Evolutionary conservation across 2,329 filamentous ascomycete genomes (phyloP).

Genomic region (Plectosphaerella plurivora): DNA sequence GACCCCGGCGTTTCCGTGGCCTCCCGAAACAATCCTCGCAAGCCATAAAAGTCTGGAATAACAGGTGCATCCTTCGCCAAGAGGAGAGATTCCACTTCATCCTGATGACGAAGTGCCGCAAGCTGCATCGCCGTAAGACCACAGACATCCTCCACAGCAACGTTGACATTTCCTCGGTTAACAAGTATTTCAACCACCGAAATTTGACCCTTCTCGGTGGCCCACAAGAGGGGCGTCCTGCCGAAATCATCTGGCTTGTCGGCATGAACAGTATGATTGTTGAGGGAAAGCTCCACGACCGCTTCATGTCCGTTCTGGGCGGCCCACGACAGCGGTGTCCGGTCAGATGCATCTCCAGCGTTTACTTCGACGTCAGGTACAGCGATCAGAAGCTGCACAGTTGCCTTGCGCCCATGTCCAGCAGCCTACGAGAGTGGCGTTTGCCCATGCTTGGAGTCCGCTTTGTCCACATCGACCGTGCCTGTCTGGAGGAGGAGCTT

Average conservation of each 20-base stretch:
- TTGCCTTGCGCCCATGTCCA: conserved; percentile 2
- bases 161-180: neutral
- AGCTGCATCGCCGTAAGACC: neutral
- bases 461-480: neutral
- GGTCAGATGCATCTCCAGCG: conserved; percentile 4
- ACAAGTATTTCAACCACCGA: neutral
- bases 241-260: neutral
- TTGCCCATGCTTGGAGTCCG: conserved; percentile 1
- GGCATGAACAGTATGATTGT: neutral
- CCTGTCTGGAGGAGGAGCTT: neutral
- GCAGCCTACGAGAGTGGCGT: conserved; percentile 12
- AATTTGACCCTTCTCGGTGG: neutral
- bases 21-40: no score
- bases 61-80: no score
- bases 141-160: neutral
- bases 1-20: no score
- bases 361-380: conserved; percentile 9
- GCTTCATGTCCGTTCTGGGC: conserved; percentile 8
- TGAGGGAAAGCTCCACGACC: conserved; percentile 6
- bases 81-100: no score
- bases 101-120: neutral
- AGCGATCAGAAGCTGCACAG: conserved; percentile 13
- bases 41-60: no score
- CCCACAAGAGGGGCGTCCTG: neutral
- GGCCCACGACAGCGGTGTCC: conserved; percentile 14